Evolutionary conservation across 768 basidiomycete genomes (phyloP), one percentile per base, ranked within the genome.

Genomic region (Scleroderma citrinum): DNA sequence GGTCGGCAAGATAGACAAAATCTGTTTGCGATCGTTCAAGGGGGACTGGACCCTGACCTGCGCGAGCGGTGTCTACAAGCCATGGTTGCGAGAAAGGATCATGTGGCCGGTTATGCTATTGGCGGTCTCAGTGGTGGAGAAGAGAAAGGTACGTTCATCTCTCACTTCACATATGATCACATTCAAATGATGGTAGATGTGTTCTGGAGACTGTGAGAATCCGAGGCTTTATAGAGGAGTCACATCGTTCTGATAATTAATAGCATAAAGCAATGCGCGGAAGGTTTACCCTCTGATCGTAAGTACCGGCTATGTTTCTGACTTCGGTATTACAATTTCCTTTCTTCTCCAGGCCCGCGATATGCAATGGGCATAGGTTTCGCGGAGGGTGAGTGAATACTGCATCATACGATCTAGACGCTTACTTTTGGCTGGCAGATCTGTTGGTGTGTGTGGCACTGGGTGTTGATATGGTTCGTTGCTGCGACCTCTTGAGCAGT

Each of bases 281-380:
- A 81, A 35, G 83, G 76, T 58, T 71, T 94, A 5, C 92, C 92
- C 3, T 72, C 75, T 63, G 89, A 92, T 58, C 77, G 87, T 88
- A 58, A 57, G 86, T 35, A 30, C 34, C 37, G 41, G 42, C 46
- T 50, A 46, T 29, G 40, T 47, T 29, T 13, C 26, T 17, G 32
- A 23, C 17, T 32, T 30, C 19, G 26, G 30, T 32, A 20, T 17
- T 35, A 31, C 37, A 35, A 42, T 46, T 44, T 62, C 42, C 66
- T 26, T 24, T 30, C 44, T 43, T 35, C 12, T 31, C 47, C 51
- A 91, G 89, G 88, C 39, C 91, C 92, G 8, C 77, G 91, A 55
- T 95, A 94, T 69, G 83, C 85, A 4, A 95, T 95, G 92, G 92
- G 91, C 2, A 78, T 94, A 37, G 91, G 92, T 8, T 93, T 91